phyloP scores from a whole-genome alignment of 345 rosid species.

The Pseudoturritis turrita region DNA sequence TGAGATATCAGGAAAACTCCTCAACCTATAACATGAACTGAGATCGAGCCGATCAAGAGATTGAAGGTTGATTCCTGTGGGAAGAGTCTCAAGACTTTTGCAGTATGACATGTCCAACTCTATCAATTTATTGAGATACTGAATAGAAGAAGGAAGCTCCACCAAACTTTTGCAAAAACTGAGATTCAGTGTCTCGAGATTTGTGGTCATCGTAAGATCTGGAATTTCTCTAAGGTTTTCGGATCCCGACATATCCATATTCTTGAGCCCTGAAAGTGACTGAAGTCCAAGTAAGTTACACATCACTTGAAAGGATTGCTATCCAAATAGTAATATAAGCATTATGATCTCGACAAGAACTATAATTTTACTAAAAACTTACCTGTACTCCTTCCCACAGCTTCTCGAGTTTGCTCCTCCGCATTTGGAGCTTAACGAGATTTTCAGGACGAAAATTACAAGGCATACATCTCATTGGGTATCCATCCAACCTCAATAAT shows the following conservation, averaged over 20 bases:
- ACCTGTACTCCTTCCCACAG: not conserved
- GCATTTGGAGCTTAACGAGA: not conserved
- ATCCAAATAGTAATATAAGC: no score
- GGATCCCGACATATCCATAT: not conserved
- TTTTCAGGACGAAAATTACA: not conserved
- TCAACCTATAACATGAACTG: constrained; percentile 6
- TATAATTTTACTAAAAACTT: not conserved
- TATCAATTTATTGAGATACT: constrained; percentile 3
- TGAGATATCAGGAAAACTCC: constrained; percentile 10
- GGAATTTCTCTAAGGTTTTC: not conserved
- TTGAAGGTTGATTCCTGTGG: not conserved
- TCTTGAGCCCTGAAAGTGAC: no score
- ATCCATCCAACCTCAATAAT: not conserved
- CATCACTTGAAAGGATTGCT: no score
- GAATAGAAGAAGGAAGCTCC: not conserved
- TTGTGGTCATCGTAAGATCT: constrained; percentile 3
- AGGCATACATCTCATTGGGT: not conserved
- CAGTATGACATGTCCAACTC: not conserved
- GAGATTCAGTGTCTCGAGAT: not conserved
- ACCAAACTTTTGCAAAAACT: not conserved
- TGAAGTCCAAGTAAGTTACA: no score
- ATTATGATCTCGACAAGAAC: no score
- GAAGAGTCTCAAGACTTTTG: not conserved
- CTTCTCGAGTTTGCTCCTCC: not conserved
- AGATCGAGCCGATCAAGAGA: not conserved